Evolutionary conservation across 2,329 filamentous ascomycete genomes (phyloP), one percentile per base, ranked within the genome.

Genomic region (Nothophaeocryptopus gaeumannii): DNA sequence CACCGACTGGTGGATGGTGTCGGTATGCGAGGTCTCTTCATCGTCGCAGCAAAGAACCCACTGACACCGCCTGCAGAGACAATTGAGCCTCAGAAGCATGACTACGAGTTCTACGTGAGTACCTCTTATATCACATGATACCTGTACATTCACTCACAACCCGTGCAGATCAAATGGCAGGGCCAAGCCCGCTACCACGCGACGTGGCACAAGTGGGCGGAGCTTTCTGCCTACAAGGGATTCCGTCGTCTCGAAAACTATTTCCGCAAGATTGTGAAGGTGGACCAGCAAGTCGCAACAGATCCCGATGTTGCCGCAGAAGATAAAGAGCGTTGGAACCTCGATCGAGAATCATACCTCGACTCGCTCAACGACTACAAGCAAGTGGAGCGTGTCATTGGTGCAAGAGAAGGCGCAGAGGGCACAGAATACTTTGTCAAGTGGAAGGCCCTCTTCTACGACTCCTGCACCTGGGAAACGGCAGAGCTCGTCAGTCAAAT

Each of bases 221-320:
- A 77, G 14, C 80, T 96, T 26, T 78, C 82, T 16, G 45, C 37
- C n/a, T 86, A 85, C 66, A 88, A 89, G 55, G 92, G 93, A 53
- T 85, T 86, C 58, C 88, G 91, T 41, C 90, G 91, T 51, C 79
- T 99, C 7, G 93, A 97, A 65, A 99, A 99, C 68, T 99, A 97
- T 74, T 91, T 88, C 70, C 84, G 85, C 62, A 95, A 91, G 68
- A 77, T 86, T 35, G 83, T 96, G 44, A 81, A 86, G 58, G 82
- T 87, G 58, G 90, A 96, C 95, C 47, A 82, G 86, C 51, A 82
- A 95, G 67, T 79, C 83, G 51, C 82, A 85, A 59, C 35, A 26
- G 87, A 88, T 32, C 82, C 80, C 9, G 85, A 90, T 39, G 80
- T 89, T 35, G 82, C 86, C 10, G 86, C 86, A 0, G 89, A 97